A percentile compares a stretch with the other conserved stretches of the same genome.
Conservation (phyloP, 257 asterid species). For the Scutellaria baicalensis region DNA sequence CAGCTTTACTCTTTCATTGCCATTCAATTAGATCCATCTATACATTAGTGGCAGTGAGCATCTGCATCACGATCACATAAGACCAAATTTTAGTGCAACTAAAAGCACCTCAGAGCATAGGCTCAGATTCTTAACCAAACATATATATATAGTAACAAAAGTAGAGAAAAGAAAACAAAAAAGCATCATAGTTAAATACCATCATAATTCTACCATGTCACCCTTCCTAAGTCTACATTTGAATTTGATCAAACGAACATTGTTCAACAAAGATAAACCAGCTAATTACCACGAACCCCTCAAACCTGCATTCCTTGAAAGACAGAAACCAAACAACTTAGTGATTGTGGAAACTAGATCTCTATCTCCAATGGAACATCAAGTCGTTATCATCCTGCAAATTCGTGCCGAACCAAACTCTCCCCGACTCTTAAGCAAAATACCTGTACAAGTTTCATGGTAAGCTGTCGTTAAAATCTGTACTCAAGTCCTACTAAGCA, state of each 20-base stretch:
- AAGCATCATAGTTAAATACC: neutral
- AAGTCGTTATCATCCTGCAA: conserved; percentile 27
- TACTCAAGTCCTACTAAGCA: conserved; percentile 39
- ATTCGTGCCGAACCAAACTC: conserved; percentile 25
- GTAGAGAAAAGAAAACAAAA: too few species aligned
- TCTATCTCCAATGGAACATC: neutral
- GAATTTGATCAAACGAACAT: neutral
- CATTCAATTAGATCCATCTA: too few species aligned
- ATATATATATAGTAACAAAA: too few species aligned
- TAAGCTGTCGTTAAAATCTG: conserved; percentile 36
- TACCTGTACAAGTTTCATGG: conserved; percentile 78
- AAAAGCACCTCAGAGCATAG: too few species aligned
- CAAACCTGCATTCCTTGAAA: conserved; percentile 19
- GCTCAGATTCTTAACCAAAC: too few species aligned
- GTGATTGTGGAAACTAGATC: neutral
- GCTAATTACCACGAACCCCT: neutral
- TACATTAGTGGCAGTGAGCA: too few species aligned
- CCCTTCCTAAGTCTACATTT: neutral
- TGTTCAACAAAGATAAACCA: neutral
- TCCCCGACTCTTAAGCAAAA: conserved; percentile 12
- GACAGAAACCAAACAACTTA: neutral
- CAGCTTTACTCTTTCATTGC: too few species aligned
- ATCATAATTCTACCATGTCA: neutral
- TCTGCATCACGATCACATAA: too few species aligned
- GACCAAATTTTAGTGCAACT: too few species aligned